These are phyloP conservation scores for Trichoderma sp. DNA, from an alignment of 2,329 filamentous ascomycete species.

Conservation along the genomic window DNA sequence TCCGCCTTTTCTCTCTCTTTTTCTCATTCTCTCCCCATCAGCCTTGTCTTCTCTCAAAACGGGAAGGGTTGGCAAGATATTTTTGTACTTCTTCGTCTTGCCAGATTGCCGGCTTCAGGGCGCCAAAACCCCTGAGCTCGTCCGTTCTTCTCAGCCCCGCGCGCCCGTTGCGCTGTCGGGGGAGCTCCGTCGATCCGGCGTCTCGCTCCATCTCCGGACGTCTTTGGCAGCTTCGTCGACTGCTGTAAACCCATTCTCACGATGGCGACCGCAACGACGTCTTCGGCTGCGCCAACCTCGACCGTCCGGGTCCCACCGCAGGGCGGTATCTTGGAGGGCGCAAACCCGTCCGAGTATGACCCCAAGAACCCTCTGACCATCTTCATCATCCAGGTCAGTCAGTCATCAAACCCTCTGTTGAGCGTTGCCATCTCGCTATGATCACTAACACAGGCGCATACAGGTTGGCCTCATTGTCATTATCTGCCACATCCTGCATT, in stretches of 20 bases:
- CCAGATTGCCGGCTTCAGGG: background rate
- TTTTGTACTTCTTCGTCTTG: too few relatives aligned
- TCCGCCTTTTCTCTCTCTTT: background rate
- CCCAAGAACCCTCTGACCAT: constrained; percentile 71
- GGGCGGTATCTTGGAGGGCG: constrained; percentile 69
- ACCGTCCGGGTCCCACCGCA: constrained; percentile 44
- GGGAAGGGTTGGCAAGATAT: background rate
- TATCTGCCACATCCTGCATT: constrained; percentile 62
- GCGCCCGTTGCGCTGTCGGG: background rate
- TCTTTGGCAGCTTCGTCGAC: background rate
- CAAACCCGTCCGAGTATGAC: constrained; percentile 69
- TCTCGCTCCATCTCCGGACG: background rate
- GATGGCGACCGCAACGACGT: constrained; percentile 33
- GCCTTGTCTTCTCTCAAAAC: background rate
- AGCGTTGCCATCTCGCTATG: background rate
- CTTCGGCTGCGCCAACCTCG: constrained; percentile 38
- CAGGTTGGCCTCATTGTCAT: constrained; percentile 51
- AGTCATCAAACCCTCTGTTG: background rate
- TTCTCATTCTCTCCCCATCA: background rate
- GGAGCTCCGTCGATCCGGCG: constrained; percentile 2
- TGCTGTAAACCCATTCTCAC: background rate
- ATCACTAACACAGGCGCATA: background rate
- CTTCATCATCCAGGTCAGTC: constrained; percentile 70
- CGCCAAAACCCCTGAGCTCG: background rate
- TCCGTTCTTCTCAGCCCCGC: background rate